Base-by-base conservation (phyloP, 2,329 filamentous ascomycete species). In the Calonectria fujianensis region DNA sequence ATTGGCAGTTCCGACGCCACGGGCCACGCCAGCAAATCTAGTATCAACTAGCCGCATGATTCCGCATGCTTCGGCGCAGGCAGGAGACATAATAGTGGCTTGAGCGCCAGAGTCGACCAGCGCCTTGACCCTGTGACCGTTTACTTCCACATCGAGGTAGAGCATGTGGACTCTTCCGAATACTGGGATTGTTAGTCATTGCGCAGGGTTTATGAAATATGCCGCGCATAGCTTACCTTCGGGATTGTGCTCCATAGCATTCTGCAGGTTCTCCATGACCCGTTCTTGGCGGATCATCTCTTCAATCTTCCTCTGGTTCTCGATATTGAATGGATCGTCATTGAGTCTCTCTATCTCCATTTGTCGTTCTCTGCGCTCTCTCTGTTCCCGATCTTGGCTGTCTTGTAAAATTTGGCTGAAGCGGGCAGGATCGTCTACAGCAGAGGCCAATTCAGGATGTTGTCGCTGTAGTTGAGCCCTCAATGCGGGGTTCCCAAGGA, bases 31-130 rank as follows among this genome's bases (percentile, higher is more conserved):
- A 6, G 95, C 94, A 83, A 97, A 99, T 57, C 97, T 93, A 80
- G 92, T 94, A 86, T 99, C 97, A 71, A 99, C 95, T 18, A 99
- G 91, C 64, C 96, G 94, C 94, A 98, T 98, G 85, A 99, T 98
- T 80, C 95, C 95, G 83, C 97, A 99, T 11, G 93, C 91, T 83
- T 98, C 95, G 32, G 97, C 97, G 82, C 96, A 98, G 31, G 93
- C 90, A 7, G 97, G 97, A 7, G 96, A 98, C 97, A 99, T 99
- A 87, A 99, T 98, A 67, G 97, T 99, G 32, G 96, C 96, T 87
- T 99, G 97, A 31, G 97, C 97, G 75, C 97, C 97, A 2, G 97
- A 98, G 85, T 99, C 97, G 74, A 99, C 97, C 79, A 99, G 94
- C 3, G 96, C 97, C 88, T 98, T 98, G 81, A 99, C 93, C 73